These are phyloP conservation scores for Camellia granthamiana DNA, from an alignment of 148 eudicot genomes.

Conservation along the genomic window DNA sequence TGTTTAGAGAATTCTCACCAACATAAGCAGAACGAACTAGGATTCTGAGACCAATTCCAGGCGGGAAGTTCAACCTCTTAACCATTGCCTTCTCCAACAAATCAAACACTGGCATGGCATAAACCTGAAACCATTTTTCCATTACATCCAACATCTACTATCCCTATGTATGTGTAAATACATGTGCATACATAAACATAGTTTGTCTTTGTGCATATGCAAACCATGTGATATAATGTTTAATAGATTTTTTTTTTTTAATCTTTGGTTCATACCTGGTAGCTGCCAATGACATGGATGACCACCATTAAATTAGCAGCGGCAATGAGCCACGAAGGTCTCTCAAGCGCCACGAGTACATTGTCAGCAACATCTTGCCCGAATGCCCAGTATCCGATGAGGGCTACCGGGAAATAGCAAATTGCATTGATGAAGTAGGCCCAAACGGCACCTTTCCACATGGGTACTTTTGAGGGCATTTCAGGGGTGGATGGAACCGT, in stretches of 20 bases:
- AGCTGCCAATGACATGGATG: slow-evolving; percentile 91
- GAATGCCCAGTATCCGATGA: slow-evolving; percentile 83
- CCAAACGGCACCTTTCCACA: slow-evolving; percentile 87
- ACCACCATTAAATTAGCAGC: slow-evolving; percentile 95
- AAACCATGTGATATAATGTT: too few relatives aligned
- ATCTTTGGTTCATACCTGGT: slow-evolving; percentile 43
- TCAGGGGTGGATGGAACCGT: slow-evolving; percentile 87
- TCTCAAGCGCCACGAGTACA: slow-evolving; percentile 66
- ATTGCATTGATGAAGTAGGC: slow-evolving; percentile 76
- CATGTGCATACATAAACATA: neutral
- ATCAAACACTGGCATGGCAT: slow-evolving; percentile 90
- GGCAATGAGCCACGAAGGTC: slow-evolving; percentile 88
- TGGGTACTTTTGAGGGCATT: slow-evolving; percentile 61
- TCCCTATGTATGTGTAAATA: too few relatives aligned
- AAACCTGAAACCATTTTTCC: slow-evolving; percentile 45
- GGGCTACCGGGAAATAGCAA: slow-evolving; percentile 89
- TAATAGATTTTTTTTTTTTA: too few relatives aligned
- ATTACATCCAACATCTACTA: neutral
- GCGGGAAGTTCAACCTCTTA: slow-evolving; percentile 44
- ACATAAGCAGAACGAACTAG: slow-evolving; percentile 74
- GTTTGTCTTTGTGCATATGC: too few relatives aligned
- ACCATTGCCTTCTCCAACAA: slow-evolving; percentile 47
- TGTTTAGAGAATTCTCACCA: slow-evolving; percentile 38
- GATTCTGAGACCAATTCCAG: slow-evolving; percentile 53
- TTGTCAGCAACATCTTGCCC: slow-evolving; percentile 86